Conservation (phyloP, 768 basidiomycete genomes). For the Leucosporidium yakuticum region DNA sequence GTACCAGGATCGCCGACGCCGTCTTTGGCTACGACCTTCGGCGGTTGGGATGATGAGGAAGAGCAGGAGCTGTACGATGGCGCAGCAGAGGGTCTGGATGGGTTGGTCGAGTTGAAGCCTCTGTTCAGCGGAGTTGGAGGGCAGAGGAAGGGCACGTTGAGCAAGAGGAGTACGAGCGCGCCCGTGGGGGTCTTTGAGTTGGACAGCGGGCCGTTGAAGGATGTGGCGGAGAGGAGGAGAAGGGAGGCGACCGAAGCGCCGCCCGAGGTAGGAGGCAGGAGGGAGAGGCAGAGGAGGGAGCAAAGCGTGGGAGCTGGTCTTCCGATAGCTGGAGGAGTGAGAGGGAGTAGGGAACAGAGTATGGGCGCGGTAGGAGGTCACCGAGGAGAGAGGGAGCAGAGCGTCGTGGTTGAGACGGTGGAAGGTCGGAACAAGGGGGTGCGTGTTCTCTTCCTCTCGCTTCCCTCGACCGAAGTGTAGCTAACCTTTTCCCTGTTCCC, state of each 20-base stretch:
- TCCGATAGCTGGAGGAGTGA: too few relatives aligned
- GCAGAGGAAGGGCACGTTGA: neutral
- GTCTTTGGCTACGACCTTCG: neutral
- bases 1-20: slow-evolving; percentile 1
- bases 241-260: too few relatives aligned
- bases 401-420: neutral
- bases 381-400: neutral
- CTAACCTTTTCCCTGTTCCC: neutral
- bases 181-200: slow-evolving; percentile 18
- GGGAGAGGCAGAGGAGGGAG: too few relatives aligned
- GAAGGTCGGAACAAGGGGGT: slow-evolving; percentile 29
- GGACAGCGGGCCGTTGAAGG: neutral
- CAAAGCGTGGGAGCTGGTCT: too few relatives aligned
- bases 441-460: neutral
- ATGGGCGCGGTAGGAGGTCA: neutral
- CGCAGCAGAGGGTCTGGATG: neutral
- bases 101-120: neutral
- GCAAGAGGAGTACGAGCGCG: slow-evolving; percentile 20
- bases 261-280: too few relatives aligned
- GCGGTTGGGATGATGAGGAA: neutral
- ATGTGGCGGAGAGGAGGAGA: neutral
- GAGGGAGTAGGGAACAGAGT: too few relatives aligned
- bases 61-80: neutral
- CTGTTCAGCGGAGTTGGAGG: too few relatives aligned
- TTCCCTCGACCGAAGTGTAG: too few relatives aligned